Conservation (phyloP, 768 basidiomycete genomes). For the Boletus reticuloceps region DNA sequence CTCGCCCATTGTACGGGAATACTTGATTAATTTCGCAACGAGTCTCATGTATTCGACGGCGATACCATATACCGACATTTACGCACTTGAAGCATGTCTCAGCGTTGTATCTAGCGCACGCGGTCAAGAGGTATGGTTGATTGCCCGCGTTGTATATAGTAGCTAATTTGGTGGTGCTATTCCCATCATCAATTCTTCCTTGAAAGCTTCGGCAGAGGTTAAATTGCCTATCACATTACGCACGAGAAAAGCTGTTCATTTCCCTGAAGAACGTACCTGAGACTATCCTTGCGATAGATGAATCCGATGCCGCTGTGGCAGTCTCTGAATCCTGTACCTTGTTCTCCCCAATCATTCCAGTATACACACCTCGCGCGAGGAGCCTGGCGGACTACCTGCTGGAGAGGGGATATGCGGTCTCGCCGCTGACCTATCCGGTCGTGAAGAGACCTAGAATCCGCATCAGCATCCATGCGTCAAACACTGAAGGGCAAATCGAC, state of each 20-base stretch:
- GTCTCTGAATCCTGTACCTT: not conserved
- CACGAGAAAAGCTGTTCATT: slow-evolving; percentile 5
- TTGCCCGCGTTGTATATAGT: not conserved
- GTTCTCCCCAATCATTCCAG: slow-evolving; percentile 20
- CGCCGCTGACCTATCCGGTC: slow-evolving; percentile 9
- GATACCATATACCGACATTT: slow-evolving; percentile 19
- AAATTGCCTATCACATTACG: slow-evolving; percentile 9
- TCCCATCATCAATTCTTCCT: not conserved
- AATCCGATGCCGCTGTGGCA: not conserved
- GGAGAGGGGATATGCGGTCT: slow-evolving; percentile 12
- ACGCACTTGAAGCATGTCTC: slow-evolving; percentile 43
- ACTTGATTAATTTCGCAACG: slow-evolving; percentile 21
- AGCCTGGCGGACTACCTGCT: slow-evolving; percentile 14
- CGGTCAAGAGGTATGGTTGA: slow-evolving; percentile 19
- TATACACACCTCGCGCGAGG: slow-evolving; percentile 11
- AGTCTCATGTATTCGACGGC: slow-evolving; percentile 23
- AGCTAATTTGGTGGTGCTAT: not conserved
- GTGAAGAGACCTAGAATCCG: slow-evolving; percentile 18
- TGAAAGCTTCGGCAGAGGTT: slow-evolving; percentile 16
- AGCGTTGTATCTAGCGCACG: slow-evolving; percentile 8
- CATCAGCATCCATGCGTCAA: slow-evolving; percentile 15
- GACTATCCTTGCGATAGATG: slow-evolving; percentile 2
- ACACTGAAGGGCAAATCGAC: slow-evolving; percentile 19
- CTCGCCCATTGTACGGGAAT: slow-evolving; percentile 13
- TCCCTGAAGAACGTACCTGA: slow-evolving; percentile 6